Evolutionary conservation across 352 stramenopile species (phyloP).

Genomic region (Pythium aquatile): DNA sequence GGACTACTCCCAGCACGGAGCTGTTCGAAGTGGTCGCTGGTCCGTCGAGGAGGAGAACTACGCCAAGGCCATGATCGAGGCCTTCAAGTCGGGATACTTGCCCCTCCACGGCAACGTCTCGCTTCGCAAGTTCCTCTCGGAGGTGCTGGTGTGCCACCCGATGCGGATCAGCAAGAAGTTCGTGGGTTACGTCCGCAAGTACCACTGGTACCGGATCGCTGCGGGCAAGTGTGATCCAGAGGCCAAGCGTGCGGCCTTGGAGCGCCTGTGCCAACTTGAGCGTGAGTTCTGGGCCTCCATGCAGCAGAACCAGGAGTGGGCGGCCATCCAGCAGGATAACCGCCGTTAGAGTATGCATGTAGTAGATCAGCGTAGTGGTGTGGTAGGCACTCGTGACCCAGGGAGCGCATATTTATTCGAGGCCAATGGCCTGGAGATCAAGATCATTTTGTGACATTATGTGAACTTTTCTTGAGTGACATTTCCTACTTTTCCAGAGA

Average conservation of each 20-base stretch:
- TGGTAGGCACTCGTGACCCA: neutral
- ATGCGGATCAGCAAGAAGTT: constrained; percentile 94
- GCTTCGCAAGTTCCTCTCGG: constrained; percentile 84
- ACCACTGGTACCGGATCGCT: constrained; percentile 81
- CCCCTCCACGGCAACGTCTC: constrained; percentile 79
- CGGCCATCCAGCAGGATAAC: constrained; percentile 30
- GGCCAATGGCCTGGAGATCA: neutral
- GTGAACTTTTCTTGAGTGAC: constrained; percentile 8
- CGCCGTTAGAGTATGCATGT: constrained; percentile 17
- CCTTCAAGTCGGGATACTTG: constrained; percentile 69
- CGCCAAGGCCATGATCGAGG: constrained; percentile 81
- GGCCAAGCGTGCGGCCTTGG: constrained; percentile 41
- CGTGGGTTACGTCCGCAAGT: constrained; percentile 85
- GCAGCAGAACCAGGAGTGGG: constrained; percentile 59
- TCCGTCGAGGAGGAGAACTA: constrained; percentile 75
- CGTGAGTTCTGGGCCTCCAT: constrained; percentile 61
- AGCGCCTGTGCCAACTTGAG: constrained; percentile 47
- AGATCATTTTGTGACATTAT: constrained; percentile 21
- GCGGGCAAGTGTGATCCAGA: constrained; percentile 57
- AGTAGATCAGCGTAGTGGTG: neutral
- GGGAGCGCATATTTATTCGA: constrained; percentile 24
- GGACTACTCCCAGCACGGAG: constrained; percentile 76
- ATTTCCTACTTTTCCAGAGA: constrained; percentile 9
- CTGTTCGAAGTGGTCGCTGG: constrained; percentile 69
- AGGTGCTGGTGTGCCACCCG: constrained; percentile 85